A percentile compares a stretch with the other conserved stretches of the same genome.
Evolutionary conservation across 805 yeast genomes (phyloP).

Genomic region (Schwanniomyces pseudopolymorphus): DNA sequence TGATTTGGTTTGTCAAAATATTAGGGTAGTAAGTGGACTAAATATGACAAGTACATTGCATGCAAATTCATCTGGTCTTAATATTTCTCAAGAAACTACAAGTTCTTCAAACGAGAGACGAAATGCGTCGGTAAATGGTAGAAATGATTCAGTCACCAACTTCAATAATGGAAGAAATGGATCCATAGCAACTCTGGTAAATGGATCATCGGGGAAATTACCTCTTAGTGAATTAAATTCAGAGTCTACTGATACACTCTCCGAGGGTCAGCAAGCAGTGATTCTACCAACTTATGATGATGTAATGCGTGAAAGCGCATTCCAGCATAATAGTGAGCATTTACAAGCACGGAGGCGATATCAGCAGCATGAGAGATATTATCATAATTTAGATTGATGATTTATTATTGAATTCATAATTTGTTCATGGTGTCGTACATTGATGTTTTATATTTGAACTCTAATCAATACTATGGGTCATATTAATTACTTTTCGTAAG

Average conservation of each 20-base stretch:
- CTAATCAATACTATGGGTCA: no score
- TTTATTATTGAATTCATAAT: no score
- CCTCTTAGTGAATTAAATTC: neutral
- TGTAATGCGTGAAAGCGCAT: constrained; percentile 27
- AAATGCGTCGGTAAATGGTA: no score
- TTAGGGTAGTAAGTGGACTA: constrained; percentile 35
- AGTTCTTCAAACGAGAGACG: neutral
- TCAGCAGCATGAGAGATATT: constrained; percentile 30
- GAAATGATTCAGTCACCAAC: no score
- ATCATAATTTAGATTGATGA: constrained; percentile 18
- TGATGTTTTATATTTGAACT: no score
- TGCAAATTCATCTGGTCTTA: constrained; percentile 22
- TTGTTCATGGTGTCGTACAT: no score
- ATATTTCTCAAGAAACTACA: neutral
- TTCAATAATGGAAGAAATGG: neutral
- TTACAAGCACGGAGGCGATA: constrained; percentile 32
- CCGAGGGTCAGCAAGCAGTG: neutral
- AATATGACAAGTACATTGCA: constrained; percentile 23
- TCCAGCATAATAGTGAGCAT: constrained; percentile 33
- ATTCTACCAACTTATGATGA: constrained; percentile 39
- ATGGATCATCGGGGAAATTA: neutral
- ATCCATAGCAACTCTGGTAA: neutral
- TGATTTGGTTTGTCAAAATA: constrained; percentile 30
- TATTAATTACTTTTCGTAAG: no score
- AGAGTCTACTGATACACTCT: neutral